Percentiles rank a stretch among this genome's conserved stretches.
Conservation (phyloP, 441 rosid species). For the Euphorbia celastroides region DNA sequence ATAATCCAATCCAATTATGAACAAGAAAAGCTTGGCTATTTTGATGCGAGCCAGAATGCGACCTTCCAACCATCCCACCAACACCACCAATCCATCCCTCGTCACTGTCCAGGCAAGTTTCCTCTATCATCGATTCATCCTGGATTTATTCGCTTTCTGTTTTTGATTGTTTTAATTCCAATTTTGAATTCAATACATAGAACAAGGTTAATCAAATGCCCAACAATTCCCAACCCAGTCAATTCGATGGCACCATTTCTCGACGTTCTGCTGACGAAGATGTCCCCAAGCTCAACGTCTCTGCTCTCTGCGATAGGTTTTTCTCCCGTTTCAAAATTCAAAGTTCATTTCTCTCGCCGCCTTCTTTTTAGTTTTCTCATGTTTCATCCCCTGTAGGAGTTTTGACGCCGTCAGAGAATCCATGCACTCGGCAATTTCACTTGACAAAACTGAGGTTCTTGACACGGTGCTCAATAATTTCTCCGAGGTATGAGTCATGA, state of each 20-base stretch:
- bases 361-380: background rate
- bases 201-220: constrained; percentile 31
- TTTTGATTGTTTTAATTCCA: background rate
- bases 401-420: constrained; percentile 66
- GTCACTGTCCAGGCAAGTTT: constrained; percentile 51
- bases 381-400: constrained; percentile 28
- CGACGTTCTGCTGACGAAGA: constrained; percentile 19
- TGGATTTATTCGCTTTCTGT: background rate
- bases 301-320: constrained; percentile 27
- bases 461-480: constrained; percentile 72
- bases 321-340: background rate
- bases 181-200: constrained; percentile 14
- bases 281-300: constrained; percentile 19
- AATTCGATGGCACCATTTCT: constrained; percentile 15
- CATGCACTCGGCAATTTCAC: constrained; percentile 76
- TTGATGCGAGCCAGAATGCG: constrained; percentile 74
- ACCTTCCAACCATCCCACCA: constrained; percentile 35
- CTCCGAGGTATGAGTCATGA: constrained; percentile 43
- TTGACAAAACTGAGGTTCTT: constrained; percentile 60
- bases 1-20: constrained; percentile 32
- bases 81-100: constrained; percentile 30
- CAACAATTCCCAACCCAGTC: constrained; percentile 28
- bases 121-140: background rate
- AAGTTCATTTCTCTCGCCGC: background rate
- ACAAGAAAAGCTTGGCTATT: constrained; percentile 65